Percentiles rank a stretch among this genome's conserved stretches.
These are phyloP conservation scores for Pseudocercospora fuligena DNA, from an alignment of 2,329 filamentous ascomycete genomes.

Conservation along the genomic window DNA sequence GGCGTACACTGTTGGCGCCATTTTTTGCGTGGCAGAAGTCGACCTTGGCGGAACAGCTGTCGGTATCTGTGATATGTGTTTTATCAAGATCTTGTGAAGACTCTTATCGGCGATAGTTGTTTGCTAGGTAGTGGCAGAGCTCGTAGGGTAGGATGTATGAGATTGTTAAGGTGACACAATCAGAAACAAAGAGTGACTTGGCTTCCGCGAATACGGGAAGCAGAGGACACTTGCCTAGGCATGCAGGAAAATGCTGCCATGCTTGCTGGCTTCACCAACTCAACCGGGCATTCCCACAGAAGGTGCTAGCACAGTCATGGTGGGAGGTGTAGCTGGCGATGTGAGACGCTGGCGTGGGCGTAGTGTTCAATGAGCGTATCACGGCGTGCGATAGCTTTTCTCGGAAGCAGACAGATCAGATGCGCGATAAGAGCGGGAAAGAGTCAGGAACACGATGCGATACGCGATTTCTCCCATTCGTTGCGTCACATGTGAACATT, in stretches of 20 bases:
- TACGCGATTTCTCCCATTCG: not conserved
- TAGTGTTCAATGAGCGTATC: not conserved
- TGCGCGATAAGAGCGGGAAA: not conserved
- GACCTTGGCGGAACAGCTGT: not conserved
- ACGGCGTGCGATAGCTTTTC: not conserved
- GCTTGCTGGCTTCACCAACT: not conserved
- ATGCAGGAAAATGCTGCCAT: not conserved
- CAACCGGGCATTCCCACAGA: not conserved
- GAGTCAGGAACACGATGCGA: not conserved
- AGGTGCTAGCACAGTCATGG: not conserved
- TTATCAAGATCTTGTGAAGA: not conserved
- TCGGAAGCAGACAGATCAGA: not conserved
- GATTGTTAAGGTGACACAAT: slow-evolving; percentile 1
- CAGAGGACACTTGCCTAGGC: slow-evolving; percentile 3
- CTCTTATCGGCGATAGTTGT: not conserved
- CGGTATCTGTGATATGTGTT: not conserved
- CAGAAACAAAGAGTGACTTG: not conserved
- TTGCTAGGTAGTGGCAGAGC: not conserved
- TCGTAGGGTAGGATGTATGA: not conserved
- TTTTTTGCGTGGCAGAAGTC: slow-evolving; percentile 19
- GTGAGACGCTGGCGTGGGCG: not conserved
- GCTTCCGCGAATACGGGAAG: slow-evolving; percentile 1
- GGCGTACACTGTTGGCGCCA: slow-evolving; percentile 59
- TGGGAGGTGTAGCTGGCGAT: not conserved
- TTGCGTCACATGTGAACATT: not conserved